Conservation (phyloP, 768 basidiomycete genomes). For the Kwoniella mangroviensis region DNA sequence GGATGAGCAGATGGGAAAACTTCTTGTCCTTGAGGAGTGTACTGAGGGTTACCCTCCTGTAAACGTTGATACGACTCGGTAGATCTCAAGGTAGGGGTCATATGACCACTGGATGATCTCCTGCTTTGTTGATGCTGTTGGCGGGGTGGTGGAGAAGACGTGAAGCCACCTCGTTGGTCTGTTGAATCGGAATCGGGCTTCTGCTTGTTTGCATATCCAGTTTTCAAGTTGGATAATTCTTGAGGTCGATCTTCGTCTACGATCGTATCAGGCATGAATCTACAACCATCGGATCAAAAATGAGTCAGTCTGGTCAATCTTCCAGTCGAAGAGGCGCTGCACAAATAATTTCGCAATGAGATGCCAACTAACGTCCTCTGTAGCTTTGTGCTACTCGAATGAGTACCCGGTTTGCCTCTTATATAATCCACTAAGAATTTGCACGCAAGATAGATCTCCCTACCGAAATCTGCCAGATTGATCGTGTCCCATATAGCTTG, state of each 20-base stretch:
- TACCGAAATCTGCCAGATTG: conserved; percentile 63
- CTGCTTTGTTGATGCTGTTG: not conserved
- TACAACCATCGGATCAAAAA: not conserved
- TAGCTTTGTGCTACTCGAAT: conserved; percentile 27
- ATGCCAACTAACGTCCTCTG: conserved; percentile 34
- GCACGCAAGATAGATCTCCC: conserved; percentile 70
- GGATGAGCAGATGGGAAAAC: conserved; percentile 8
- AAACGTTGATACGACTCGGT: conserved; percentile 19
- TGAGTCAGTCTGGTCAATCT: not conserved
- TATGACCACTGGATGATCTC: not conserved
- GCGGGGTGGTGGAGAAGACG: not conserved
- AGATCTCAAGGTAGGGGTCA: conserved; percentile 7
- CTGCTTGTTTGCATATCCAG: not conserved
- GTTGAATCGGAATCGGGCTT: not conserved
- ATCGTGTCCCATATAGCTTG: conserved; percentile 48
- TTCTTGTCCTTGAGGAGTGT: not conserved
- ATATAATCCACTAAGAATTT: conserved; percentile 65
- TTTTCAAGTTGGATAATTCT: conserved; percentile 10
- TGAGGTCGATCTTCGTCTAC: not conserved
- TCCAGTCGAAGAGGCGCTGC: not conserved
- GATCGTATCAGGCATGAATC: conserved; percentile 20
- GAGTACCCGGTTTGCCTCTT: conserved; percentile 56
- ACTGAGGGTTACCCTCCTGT: conserved; percentile 2
- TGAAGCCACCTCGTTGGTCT: not conserved
- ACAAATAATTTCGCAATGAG: no score